Evolutionary conservation across 2,329 filamentous ascomycete species (phyloP), one percentile per base, ranked within the genome.

Genomic region (Pseudogymnoascus sp.): DNA sequence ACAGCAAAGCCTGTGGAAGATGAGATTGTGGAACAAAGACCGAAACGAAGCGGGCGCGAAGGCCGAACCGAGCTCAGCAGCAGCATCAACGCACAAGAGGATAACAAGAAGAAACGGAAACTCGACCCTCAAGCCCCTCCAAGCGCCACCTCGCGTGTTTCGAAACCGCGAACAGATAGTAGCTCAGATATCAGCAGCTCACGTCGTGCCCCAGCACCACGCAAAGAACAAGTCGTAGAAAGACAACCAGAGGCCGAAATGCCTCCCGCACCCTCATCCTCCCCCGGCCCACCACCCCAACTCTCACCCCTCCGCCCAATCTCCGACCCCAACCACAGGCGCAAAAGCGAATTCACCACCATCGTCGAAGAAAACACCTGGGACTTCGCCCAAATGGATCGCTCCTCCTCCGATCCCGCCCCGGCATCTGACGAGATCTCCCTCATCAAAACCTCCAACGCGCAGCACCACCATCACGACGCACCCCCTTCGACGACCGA

Each of bases 291-390:
- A 51, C 63, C 71, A 60, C 72, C 61, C 6, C 71, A 72, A 45
- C 62, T 73, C 61, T 14, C 80, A 79, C 83, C 84, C 1, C 75
- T 87, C 0, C 71, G 65, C 67, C 73, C 77, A 36, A 72, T 68
- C 39, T 65, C 70, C 66, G 63, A 68, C 14, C 37, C 37, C 14
- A 69, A 71, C 65, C 73, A 60, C 66, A 75, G 68, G 25, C 66
- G 65, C 1, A 74, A 73, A 1, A 77, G 76, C 6, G 77, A 80
- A 11, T 81, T 79, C 66, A 75, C 76, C 0, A 78, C 80, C 1
- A 80, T 80, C 28, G 65, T 78, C 1, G 80, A 83, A 67, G 81
- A 83, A 65, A 80, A 79, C 23, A 78, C 77, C 0, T 76, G 74
- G 67, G 80, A 83, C 13, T 68, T 80, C 1, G 72, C 73, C 0